Evolutionary conservation across 441 rosid species (phyloP).

Genomic region (Melastoma candidum): DNA sequence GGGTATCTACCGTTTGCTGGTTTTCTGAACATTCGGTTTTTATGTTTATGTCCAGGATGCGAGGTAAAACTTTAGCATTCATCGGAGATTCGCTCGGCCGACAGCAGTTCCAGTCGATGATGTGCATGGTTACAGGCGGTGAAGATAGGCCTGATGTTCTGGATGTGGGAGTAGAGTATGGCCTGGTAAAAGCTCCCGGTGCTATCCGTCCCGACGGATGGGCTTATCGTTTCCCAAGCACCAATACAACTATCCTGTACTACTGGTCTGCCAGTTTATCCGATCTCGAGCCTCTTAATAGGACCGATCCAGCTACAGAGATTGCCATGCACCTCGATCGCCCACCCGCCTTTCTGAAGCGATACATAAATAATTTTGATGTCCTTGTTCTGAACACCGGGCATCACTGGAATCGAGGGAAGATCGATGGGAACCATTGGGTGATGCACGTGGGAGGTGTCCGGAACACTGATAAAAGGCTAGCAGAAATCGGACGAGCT

Average conservation of each 20-base stretch:
- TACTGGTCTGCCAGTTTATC: slow-evolving; percentile 87
- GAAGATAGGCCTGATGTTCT: slow-evolving; percentile 41
- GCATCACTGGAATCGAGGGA: slow-evolving; percentile 94
- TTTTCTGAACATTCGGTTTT: not conserved
- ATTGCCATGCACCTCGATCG: slow-evolving; percentile 95
- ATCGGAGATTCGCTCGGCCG: slow-evolving; percentile 95
- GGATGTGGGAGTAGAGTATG: slow-evolving; percentile 64
- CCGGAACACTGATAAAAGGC: slow-evolving; percentile 50
- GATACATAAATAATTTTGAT: slow-evolving; percentile 41
- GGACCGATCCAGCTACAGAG: slow-evolving; percentile 38
- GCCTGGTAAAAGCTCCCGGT: slow-evolving; percentile 46
- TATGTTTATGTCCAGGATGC: slow-evolving; percentile 47
- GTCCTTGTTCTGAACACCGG: slow-evolving; percentile 85
- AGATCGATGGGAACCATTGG: slow-evolving; percentile 66
- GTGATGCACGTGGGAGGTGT: slow-evolving; percentile 66
- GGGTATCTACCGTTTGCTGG: no score
- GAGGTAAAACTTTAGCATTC: slow-evolving; percentile 74
- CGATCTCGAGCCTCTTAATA: slow-evolving; percentile 53
- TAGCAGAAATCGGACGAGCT: slow-evolving; percentile 58
- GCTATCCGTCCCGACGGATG: slow-evolving; percentile 79
- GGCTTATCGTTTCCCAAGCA: slow-evolving; percentile 73
- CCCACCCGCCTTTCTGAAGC: slow-evolving; percentile 67
- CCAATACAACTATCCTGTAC: slow-evolving; percentile 72
- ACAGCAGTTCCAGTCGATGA: slow-evolving; percentile 85
- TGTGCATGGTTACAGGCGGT: slow-evolving; percentile 91